phyloP scores from a whole-genome alignment of 371 early-diverging fungal genomes.

The Smittium mucronatum region DNA sequence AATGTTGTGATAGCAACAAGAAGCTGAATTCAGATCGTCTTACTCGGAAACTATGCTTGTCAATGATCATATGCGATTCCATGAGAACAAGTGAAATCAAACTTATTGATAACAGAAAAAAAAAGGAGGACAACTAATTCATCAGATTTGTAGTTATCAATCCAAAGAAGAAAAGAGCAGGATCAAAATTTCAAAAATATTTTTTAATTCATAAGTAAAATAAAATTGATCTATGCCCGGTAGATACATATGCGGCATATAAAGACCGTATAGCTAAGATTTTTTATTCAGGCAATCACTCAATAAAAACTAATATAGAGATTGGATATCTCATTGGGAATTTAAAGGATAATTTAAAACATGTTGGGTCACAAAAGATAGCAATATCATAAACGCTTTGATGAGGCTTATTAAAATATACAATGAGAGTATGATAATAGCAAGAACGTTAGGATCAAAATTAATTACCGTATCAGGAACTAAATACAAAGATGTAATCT shows the following conservation, averaged over 20 bases:
- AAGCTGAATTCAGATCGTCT: neutral
- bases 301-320: neutral
- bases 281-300: neutral
- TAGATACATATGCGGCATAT: neutral
- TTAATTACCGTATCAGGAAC: neutral
- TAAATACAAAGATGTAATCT: neutral
- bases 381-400: neutral
- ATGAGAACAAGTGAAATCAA: neutral
- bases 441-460: conserved; percentile 3
- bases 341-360: neutral
- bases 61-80: neutral
- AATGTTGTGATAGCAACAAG: neutral
- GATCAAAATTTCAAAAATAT: neutral
- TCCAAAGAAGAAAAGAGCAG: neutral
- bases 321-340: neutral
- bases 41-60: conserved; percentile 1
- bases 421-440: neutral
- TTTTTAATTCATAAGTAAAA: neutral
- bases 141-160: neutral
- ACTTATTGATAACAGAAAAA: neutral
- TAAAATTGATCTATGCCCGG: neutral
- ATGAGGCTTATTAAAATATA: neutral
- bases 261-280: neutral
- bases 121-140: neutral
- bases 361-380: neutral